Evolutionary conservation across 352 stramenopile species (phyloP), one percentile per base, ranked within the genome.

Genomic region (Pythium chondricola): DNA sequence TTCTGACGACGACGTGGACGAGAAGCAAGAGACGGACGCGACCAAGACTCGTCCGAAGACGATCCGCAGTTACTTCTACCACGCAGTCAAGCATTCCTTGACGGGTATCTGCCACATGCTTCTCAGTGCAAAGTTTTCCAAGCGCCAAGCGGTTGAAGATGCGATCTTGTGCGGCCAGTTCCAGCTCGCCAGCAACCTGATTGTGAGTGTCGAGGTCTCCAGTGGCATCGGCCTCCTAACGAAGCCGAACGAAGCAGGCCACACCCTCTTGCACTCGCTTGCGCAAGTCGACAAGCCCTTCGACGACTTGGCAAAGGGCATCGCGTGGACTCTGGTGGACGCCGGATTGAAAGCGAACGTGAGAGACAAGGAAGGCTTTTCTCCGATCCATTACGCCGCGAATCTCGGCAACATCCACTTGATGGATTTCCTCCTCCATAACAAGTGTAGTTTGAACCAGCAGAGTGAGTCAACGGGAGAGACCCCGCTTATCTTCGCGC

Each of bases 61-160:
- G 2, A n/a, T n/a, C n/a, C 48, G 52, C 16, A 88, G 80, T 40
- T 87, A 84, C 58, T 91, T 88, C 41, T 88, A 85, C 45, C 71
- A 86, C 41, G 80, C 80, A 1, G 77, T 91, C 11, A 81, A 70
- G 52, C 58, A 88, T 44, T 71, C 64, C 7, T 62, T 88, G 9
- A 81, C 76, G 1, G 80, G 76, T 5, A 85, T 91, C 18, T 91
- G 74, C 33, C 80, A 91, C 53, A 81, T 91, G 61, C 60, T 91
- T 3, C 48, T 91, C 10, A 88, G 67, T 30, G 66, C 74, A 9
- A 85, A 83, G 46, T 91, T 88, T 46, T 76, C 59, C 21, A 76
- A 71, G 14, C 72, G 76, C 13, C 80, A 91, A 66, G 80, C 76
- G 0, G 71, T 88, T 6, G 80, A 91, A 55, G 80, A 91, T 31